phyloP scores from a whole-genome alignment of 2,329 filamentous ascomycete species.

The Cytospora piceicola region DNA sequence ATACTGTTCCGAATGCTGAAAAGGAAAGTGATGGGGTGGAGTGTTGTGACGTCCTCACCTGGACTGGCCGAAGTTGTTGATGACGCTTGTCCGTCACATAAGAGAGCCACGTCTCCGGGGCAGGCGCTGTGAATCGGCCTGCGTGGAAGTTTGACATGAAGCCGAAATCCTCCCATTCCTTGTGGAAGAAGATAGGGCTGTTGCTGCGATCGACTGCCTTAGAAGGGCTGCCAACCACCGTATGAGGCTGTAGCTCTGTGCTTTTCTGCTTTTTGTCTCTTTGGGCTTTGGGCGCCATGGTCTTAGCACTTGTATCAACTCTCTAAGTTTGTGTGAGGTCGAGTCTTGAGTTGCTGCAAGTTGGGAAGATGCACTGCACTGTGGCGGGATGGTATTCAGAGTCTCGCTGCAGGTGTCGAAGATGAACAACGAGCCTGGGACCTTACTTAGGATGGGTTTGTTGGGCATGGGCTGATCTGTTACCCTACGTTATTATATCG shows the following conservation, averaged over 20 bases:
- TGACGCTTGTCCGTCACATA: background rate
- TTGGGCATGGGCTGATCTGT: no score
- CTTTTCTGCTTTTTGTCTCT: background rate
- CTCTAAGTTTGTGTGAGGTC: background rate
- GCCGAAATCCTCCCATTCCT: slow-evolving; percentile 11
- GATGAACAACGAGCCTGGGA: background rate
- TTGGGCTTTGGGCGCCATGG: background rate
- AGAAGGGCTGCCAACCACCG: background rate
- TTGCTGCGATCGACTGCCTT: background rate
- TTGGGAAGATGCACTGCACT: background rate
- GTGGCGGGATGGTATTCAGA: background rate
- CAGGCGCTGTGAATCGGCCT: background rate
- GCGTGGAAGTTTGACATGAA: slow-evolving; percentile 18
- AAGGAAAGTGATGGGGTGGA: background rate
- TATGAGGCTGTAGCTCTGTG: background rate
- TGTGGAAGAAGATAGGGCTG: slow-evolving; percentile 16
- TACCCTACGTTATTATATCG: no score
- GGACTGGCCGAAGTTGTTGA: background rate
- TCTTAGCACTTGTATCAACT: background rate
- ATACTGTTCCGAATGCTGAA: slow-evolving; percentile 19
- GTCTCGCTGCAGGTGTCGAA: background rate
- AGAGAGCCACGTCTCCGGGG: slow-evolving; percentile 5
- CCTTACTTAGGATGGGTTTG: no score
- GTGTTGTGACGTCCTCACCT: no score
- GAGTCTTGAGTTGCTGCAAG: background rate